Conservation (phyloP, 1,284 basidiomycete genomes). For the Apiotrichum domesticum region DNA sequence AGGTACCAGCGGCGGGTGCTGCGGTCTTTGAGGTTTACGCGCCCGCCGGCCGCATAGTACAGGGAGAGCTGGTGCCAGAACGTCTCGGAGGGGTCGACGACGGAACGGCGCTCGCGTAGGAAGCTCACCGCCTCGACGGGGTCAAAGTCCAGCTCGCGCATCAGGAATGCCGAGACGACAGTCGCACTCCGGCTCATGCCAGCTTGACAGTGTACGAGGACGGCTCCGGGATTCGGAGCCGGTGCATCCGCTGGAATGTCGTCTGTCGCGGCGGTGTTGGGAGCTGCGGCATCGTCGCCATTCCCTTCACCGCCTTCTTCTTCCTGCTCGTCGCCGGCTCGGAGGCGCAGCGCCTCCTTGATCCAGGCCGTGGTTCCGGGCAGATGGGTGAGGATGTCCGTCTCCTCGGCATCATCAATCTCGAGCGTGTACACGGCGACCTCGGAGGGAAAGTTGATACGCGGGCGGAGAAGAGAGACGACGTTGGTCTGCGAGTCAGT, state of each 20-base stretch:
- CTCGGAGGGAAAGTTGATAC: constrained; percentile 27
- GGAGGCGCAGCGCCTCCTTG: constrained; percentile 55
- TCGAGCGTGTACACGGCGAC: constrained; percentile 37
- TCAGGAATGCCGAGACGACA: constrained; percentile 75
- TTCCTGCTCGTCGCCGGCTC: constrained; percentile 18
- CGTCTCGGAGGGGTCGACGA: constrained; percentile 66
- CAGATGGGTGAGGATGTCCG: constrained; percentile 68
- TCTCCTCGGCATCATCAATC: constrained; percentile 45
- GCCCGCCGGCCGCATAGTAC: constrained; percentile 65
- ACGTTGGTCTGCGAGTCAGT: constrained; percentile 33
- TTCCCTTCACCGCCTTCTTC: background rate
- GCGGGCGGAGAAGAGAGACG: constrained; percentile 39
- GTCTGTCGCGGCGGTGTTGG: background rate
- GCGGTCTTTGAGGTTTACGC: constrained; percentile 63
- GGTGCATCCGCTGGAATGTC: constrained; percentile 1
- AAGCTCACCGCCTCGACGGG: constrained; percentile 61
- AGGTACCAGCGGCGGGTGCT: constrained; percentile 72
- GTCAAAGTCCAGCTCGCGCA: constrained; percentile 64
- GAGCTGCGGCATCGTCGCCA: background rate
- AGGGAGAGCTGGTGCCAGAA: constrained; percentile 71
- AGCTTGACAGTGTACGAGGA: constrained; percentile 80
- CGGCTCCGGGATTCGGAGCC: constrained; percentile 58
- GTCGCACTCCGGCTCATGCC: constrained; percentile 77
- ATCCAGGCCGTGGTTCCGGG: constrained; percentile 73
- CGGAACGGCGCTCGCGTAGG: constrained; percentile 60